Conservation (phyloP, 306 rosid genomes). For the Rosa multiflora region DNA sequence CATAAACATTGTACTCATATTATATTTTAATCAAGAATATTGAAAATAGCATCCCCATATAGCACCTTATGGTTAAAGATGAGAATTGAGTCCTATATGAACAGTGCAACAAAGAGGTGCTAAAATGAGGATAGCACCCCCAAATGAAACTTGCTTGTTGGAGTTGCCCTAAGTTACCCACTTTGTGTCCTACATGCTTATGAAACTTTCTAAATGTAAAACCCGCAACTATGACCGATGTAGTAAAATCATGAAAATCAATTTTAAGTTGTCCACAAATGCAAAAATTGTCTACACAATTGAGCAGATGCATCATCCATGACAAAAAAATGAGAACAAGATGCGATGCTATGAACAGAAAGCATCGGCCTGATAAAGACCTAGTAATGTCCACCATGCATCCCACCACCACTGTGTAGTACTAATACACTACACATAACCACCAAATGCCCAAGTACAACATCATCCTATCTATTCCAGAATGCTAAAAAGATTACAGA, state of each 20-base stretch:
- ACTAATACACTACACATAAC: constrained; percentile 79
- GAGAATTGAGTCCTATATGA: no score
- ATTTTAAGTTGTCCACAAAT: neutral
- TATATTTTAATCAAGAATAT: no score
- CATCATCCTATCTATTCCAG: neutral
- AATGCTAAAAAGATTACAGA: neutral
- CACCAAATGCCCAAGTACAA: constrained; percentile 6
- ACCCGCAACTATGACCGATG: constrained; percentile 3
- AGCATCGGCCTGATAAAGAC: constrained; percentile 98
- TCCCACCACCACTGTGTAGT: constrained; percentile 94
- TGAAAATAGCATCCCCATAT: no score
- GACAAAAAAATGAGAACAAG: constrained; percentile 3
- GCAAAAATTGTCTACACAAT: neutral
- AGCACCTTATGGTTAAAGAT: no score
- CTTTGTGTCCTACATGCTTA: neutral
- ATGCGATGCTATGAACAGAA: constrained; percentile 57
- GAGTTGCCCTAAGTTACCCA: neutral
- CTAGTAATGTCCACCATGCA: constrained; percentile 97
- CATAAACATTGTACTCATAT: no score
- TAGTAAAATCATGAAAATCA: constrained; percentile 3
- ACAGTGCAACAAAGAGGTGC: no score
- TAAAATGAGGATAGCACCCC: no score
- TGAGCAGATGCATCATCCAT: neutral
- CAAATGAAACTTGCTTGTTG: no score
- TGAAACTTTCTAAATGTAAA: neutral